Conservation (phyloP, 2,329 filamentous ascomycete genomes). For the Apiospora koreana region DNA sequence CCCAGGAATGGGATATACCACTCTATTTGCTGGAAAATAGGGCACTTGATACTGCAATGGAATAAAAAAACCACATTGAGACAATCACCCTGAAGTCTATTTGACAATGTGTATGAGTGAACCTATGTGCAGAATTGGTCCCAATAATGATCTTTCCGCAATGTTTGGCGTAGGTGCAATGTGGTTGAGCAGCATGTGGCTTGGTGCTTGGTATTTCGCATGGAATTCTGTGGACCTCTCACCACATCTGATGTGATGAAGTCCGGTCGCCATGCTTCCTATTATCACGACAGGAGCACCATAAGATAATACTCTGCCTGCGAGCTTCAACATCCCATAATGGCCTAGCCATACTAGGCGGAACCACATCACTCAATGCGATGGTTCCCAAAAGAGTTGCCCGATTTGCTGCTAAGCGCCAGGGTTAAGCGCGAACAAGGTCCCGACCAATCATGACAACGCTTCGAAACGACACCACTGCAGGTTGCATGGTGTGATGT, state of each 20-base stretch:
- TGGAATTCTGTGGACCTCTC: not conserved
- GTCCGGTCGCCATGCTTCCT: not conserved
- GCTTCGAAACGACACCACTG: not conserved
- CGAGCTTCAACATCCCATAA: not conserved
- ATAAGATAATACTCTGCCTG: not conserved
- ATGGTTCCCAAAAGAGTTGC: not conserved
- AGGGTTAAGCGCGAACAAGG: not conserved
- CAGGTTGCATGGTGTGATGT: not conserved
- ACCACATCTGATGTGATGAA: not conserved
- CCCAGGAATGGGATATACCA: constrained; percentile 25
- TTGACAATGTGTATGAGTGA: not conserved
- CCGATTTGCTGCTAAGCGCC: not conserved
- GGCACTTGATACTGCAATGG: constrained; percentile 28
- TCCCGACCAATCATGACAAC: not conserved
- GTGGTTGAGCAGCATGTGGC: not conserved
- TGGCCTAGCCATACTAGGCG: not conserved
- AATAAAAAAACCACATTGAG: constrained; percentile 36
- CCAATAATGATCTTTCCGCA: not conserved
- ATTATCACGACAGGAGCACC: not conserved
- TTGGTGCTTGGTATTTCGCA: not conserved
- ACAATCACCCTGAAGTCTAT: not conserved
- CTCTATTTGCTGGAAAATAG: constrained; percentile 14
- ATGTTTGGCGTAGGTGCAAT: not conserved
- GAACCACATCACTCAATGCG: not conserved
- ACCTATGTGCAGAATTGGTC: not conserved